Evolutionary conservation across 148 eudicot genomes (phyloP).

Genomic region (Polygonum maritimum): DNA sequence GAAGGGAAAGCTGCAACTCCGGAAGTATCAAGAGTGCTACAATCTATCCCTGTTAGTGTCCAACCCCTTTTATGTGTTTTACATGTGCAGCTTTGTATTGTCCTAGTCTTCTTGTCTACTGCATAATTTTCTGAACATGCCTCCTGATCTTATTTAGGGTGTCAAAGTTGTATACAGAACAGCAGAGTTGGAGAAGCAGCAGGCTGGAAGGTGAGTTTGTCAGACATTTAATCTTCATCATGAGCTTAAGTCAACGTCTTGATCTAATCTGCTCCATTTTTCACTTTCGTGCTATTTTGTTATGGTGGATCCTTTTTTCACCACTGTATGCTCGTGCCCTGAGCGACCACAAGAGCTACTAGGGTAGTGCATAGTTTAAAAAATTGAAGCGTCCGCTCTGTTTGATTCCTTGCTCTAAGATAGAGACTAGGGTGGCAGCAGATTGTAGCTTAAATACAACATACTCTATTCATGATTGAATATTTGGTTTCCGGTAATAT

Average conservation of each 20-base stretch:
- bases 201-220: conserved; percentile 63
- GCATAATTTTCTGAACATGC: not conserved
- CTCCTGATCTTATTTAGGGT: conserved; percentile 36
- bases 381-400: not conserved
- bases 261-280: not conserved
- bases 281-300: not conserved
- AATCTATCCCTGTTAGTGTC: conserved; percentile 77
- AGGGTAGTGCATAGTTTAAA: not conserved
- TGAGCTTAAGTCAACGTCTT: not conserved
- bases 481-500: not conserved
- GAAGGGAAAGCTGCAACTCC: conserved; percentile 93
- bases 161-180: conserved; percentile 84
- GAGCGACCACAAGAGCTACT: not conserved
- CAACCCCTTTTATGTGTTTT: not conserved
- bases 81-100: not conserved
- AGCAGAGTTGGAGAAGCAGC: conserved; percentile 72
- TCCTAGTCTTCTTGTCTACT: not conserved
- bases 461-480: not conserved
- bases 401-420: not conserved
- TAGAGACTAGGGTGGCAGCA: not conserved
- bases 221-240: not conserved
- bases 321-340: not conserved
- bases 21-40: conserved; percentile 66
- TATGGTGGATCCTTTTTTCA: not conserved
- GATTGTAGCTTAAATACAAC: not conserved